phyloP scores from a whole-genome alignment of 345 rosid genomes.

The Arabidopsis suecica region DNA sequence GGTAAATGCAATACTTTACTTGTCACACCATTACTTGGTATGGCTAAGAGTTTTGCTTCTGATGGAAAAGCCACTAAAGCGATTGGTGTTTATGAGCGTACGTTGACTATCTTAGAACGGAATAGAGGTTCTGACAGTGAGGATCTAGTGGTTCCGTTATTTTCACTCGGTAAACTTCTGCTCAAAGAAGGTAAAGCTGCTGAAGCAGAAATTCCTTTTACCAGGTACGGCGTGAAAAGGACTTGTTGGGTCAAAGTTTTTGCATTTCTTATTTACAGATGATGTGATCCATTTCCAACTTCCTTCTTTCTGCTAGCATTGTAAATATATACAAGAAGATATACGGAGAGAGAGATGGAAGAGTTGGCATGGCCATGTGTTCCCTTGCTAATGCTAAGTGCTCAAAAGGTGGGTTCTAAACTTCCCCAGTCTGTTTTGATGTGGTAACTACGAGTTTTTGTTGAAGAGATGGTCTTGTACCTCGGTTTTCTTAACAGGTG shows the following conservation, averaged over 20 bases:
- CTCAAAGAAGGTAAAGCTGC: slow-evolving; percentile 69
- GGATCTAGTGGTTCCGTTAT: slow-evolving; percentile 73
- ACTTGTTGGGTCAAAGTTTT: slow-evolving; percentile 13
- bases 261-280: slow-evolving; percentile 16
- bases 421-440: background rate
- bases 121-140: slow-evolving; percentile 71
- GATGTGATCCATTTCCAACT: slow-evolving; percentile 2
- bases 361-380: slow-evolving; percentile 83
- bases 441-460: slow-evolving; percentile 10
- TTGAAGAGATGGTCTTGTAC: slow-evolving; percentile 22
- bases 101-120: slow-evolving; percentile 64
- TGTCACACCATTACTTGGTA: slow-evolving; percentile 72
- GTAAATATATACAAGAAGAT: slow-evolving; percentile 61
- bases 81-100: slow-evolving; percentile 56
- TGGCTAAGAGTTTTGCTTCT: slow-evolving; percentile 76
- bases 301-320: slow-evolving; percentile 50
- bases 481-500: slow-evolving; percentile 54
- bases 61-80: slow-evolving; percentile 67
- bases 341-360: slow-evolving; percentile 77
- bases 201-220: slow-evolving; percentile 65
- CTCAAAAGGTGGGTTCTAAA: slow-evolving; percentile 60
- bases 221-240: slow-evolving; percentile 51
- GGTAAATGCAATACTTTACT: slow-evolving; percentile 64
- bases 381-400: slow-evolving; percentile 81
- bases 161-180: slow-evolving; percentile 75